Conservation (phyloP, 331 rosid genomes). For the Arachis monticola region DNA sequence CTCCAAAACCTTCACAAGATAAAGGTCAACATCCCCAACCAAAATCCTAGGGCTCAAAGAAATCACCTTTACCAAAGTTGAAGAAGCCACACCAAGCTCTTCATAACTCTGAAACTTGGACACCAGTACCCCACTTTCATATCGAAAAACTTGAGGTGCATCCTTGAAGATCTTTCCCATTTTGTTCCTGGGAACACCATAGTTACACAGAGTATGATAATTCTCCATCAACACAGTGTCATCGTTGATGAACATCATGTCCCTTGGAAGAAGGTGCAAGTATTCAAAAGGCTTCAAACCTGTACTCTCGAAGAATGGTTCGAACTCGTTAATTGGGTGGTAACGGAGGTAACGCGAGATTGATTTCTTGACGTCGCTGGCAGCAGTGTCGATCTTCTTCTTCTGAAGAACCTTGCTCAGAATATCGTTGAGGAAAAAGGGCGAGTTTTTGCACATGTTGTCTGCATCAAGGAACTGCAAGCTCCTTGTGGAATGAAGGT, state of each 20-base stretch:
- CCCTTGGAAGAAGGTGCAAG: slow-evolving; percentile 57
- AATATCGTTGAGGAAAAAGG: slow-evolving; percentile 61
- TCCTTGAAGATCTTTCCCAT: slow-evolving; percentile 66
- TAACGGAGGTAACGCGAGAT: slow-evolving; percentile 61
- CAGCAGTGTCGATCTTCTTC: not conserved
- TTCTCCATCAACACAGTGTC: slow-evolving; percentile 65
- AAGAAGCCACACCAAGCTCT: slow-evolving; percentile 47
- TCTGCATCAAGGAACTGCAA: slow-evolving; percentile 74
- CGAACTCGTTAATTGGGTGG: slow-evolving; percentile 89
- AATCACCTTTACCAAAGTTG: slow-evolving; percentile 42
- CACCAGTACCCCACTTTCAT: slow-evolving; percentile 53
- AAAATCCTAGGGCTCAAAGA: slow-evolving; percentile 63
- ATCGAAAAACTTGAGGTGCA: slow-evolving; percentile 53
- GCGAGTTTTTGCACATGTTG: slow-evolving; percentile 72
- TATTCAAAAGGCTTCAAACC: slow-evolving; percentile 79
- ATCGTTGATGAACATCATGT: slow-evolving; percentile 67
- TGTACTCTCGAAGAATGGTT: slow-evolving; percentile 84
- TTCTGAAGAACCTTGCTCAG: slow-evolving; percentile 38
- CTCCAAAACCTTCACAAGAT: slow-evolving; percentile 58
- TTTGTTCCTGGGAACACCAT: slow-evolving; percentile 62
- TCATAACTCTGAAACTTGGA: slow-evolving; percentile 67
- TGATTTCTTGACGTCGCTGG: slow-evolving; percentile 41
- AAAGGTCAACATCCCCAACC: slow-evolving; percentile 56
- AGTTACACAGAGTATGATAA: slow-evolving; percentile 57
- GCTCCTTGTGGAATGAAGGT: slow-evolving; percentile 74